These are phyloP conservation scores for Russula foetens DNA, from an alignment of 768 basidiomycete species.

Conservation along the genomic window DNA sequence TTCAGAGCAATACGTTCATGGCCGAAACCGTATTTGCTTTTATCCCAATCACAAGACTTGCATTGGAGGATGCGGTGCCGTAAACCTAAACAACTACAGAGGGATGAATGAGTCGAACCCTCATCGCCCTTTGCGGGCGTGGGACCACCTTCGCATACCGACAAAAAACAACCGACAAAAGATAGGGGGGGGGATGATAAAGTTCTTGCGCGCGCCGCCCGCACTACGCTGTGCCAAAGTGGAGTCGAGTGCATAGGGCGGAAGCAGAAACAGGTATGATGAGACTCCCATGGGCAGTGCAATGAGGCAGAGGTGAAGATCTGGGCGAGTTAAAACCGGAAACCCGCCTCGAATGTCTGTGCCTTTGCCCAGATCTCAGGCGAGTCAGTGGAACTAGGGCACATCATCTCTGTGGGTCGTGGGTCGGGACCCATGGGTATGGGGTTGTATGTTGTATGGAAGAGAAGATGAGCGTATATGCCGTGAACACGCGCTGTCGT, in stretches of 20 bases:
- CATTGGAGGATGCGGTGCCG: neutral
- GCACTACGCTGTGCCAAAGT: neutral
- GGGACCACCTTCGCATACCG: too few species aligned
- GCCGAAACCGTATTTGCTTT: neutral
- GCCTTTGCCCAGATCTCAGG: neutral
- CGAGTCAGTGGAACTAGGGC: neutral
- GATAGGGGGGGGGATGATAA: neutral
- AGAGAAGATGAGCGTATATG: too few species aligned
- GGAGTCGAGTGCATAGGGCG: neutral
- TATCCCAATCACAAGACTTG: neutral
- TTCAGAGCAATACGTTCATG: neutral
- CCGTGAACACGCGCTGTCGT: neutral
- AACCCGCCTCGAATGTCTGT: neutral
- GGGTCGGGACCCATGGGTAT: neutral
- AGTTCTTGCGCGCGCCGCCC: neutral
- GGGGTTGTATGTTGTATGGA: neutral
- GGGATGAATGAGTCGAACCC: neutral
- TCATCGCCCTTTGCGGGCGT: too few species aligned
- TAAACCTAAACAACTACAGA: neutral
- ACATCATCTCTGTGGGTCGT: neutral
- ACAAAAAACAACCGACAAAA: neutral
- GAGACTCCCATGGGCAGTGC: neutral
- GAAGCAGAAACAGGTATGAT: neutral
- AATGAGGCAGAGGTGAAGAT: neutral
- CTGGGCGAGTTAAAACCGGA: neutral